phyloP scores from a whole-genome alignment of 1,139 yeast genomes.

The Barnettozyma hawaiiensis region DNA sequence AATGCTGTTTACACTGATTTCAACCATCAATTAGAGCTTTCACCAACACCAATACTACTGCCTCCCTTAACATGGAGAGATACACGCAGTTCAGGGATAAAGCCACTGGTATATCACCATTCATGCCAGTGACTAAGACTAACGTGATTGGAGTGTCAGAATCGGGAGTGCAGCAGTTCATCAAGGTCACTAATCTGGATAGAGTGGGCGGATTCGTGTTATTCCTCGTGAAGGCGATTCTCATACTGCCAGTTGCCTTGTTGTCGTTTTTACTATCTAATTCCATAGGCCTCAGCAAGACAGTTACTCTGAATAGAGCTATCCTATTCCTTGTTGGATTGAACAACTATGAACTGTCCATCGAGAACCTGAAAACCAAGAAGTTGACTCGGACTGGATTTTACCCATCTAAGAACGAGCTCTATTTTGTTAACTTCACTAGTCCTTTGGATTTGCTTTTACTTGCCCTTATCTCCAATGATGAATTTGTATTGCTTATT shows the following conservation, averaged over 20 bases:
- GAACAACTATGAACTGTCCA: constrained; percentile 12
- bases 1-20: too few species aligned
- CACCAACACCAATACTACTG: neutral
- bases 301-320: constrained; percentile 5
- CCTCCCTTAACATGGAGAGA: constrained; percentile 52
- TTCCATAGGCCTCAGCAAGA: constrained; percentile 1
- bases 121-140: constrained; percentile 40
- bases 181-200: constrained; percentile 23
- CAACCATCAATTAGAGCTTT: too few species aligned
- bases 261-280: constrained; percentile 14
- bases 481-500: constrained; percentile 37
- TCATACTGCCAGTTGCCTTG: constrained; percentile 31
- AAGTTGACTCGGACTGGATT: constrained; percentile 24
- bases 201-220: constrained; percentile 9
- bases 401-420: constrained; percentile 39
- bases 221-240: constrained; percentile 2
- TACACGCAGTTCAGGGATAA: constrained; percentile 71
- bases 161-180: constrained; percentile 17
- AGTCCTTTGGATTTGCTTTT: constrained; percentile 51
- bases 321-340: constrained; percentile 14
- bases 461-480: constrained; percentile 31
- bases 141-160: constrained; percentile 16
- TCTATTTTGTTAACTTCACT: constrained; percentile 48
- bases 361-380: constrained; percentile 21
- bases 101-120: constrained; percentile 81